phyloP scores from a whole-genome alignment of 257 asterid genomes.

The Cordia subcordata region DNA sequence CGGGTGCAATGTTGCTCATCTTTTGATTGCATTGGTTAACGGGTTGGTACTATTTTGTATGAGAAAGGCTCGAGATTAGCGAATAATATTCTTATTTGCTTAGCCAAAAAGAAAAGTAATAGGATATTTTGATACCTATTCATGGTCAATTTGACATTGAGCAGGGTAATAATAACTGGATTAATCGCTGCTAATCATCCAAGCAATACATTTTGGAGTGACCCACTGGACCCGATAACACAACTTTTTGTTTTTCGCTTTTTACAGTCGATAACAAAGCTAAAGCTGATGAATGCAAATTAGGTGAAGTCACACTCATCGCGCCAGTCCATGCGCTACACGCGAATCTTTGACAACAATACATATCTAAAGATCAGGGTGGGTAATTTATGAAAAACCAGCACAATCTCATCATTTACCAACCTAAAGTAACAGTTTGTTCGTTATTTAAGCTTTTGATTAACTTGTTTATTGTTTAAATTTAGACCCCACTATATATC shows the following conservation, averaged over 20 bases:
- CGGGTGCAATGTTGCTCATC: no score
- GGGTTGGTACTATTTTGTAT: no score
- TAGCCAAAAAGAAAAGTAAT: no score
- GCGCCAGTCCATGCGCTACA: slow-evolving; percentile 34
- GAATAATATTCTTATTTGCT: no score
- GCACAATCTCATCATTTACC: slow-evolving; percentile 16
- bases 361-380: slow-evolving; percentile 10
- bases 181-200: slow-evolving; percentile 12
- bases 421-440: slow-evolving; percentile 11
- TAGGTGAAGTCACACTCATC: slow-evolving; percentile 32
- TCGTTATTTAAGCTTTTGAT: slow-evolving; percentile 4
- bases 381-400: slow-evolving; percentile 10
- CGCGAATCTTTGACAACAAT: slow-evolving; percentile 46
- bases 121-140: no score
- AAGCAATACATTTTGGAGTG: slow-evolving; percentile 2
- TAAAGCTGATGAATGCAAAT: slow-evolving; percentile 14
- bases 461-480: slow-evolving; percentile 1
- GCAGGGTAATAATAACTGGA: slow-evolving; percentile 15
- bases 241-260: not conserved
- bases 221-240: no score
- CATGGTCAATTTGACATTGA: no score
- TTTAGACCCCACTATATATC: slow-evolving; percentile 11
- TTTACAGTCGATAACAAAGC: slow-evolving; percentile 11
- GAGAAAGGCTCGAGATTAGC: no score
- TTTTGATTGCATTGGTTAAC: no score